These are phyloP conservation scores for Styphnolobium japonicum DNA, from an alignment of 306 rosid genomes.

Conservation along the genomic window DNA sequence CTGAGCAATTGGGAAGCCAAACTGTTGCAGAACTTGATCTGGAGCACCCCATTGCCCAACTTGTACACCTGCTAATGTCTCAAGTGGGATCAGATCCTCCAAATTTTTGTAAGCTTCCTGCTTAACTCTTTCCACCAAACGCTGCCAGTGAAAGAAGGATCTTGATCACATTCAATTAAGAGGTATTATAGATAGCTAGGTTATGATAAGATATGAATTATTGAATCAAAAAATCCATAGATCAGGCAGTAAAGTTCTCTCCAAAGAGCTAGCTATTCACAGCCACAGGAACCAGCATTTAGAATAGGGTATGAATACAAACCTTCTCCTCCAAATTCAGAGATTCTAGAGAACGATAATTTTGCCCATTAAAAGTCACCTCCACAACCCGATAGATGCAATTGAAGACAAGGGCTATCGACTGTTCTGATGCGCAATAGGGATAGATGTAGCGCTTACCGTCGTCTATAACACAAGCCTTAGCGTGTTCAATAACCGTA, in stretches of 20 bases:
- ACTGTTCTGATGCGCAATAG: background rate
- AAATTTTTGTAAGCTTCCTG: slow-evolving; percentile 8
- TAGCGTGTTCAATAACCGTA: slow-evolving; percentile 47
- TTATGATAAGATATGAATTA: background rate
- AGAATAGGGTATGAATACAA: background rate
- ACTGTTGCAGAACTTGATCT: slow-evolving; percentile 11
- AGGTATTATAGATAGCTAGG: background rate
- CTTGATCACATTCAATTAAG: background rate
- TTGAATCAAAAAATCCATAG: background rate
- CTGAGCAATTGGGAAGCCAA: background rate
- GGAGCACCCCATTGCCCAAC: background rate
- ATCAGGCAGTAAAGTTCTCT: background rate
- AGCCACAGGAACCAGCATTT: background rate
- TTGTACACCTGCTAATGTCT: slow-evolving; percentile 4
- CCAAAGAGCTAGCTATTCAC: background rate
- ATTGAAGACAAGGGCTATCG: slow-evolving; percentile 15
- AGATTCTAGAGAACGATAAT: background rate
- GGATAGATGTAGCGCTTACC: background rate
- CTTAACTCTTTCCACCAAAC: slow-evolving; percentile 22
- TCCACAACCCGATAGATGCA: slow-evolving; percentile 36
- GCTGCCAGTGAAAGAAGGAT: slow-evolving; percentile 12
- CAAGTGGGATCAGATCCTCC: background rate
- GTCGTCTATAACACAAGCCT: slow-evolving; percentile 21
- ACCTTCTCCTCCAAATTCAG: slow-evolving; percentile 18
- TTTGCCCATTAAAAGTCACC: slow-evolving; percentile 22